Evolutionary conservation across 805 yeast species (phyloP), one percentile per base, ranked within the genome.

Genomic region (Peterozyma toletana): DNA sequence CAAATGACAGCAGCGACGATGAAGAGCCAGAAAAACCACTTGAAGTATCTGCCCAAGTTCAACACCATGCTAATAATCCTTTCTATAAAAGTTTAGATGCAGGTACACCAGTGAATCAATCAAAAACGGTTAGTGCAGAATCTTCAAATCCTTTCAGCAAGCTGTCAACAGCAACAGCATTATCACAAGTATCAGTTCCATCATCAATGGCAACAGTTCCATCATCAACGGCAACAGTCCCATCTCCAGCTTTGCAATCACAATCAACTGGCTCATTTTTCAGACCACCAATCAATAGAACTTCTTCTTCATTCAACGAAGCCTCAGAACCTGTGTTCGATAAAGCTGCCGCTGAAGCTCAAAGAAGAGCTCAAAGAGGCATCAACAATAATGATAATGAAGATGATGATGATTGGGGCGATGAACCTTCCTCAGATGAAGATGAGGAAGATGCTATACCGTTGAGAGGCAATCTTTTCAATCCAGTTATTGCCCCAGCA

Each of bases 301-400:
- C 56, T 21, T 41, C 59, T 1, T 49, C 47, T n/a, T 14, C 38
- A 6, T 39, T 45, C 2, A 34, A 49, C 2, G 33, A 49, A 13
- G 55, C 66, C 3, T 49, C 61, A 0, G 64, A 54, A 9, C 52
- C 60, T 3, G 54, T 53, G 2, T 63, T 80, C 50, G 86, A 82
- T 54, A 64, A 75, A 1, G 69, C 69, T 48, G 77, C 78, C 47
- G 77, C 84, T 29, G 83, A 79, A 44, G 83, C 81, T 2, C 90
- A 84, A 60, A 70, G 93, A 60, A 78, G 75, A 27, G 77, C 86
- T 7, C 91, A 85, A 58, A 70, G 90, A 60, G 82, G 82, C 3
- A 53, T 65, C 36, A 63, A 64, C 9, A 62, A 56, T 27, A 68
- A 63, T 35, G 68, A 64, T 41, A 79, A 65, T 44, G 27, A 21